These are phyloP conservation scores for Leishmania mexicana DNA, from an alignment of 208 protist genomes.

Conservation along the genomic window DNA sequence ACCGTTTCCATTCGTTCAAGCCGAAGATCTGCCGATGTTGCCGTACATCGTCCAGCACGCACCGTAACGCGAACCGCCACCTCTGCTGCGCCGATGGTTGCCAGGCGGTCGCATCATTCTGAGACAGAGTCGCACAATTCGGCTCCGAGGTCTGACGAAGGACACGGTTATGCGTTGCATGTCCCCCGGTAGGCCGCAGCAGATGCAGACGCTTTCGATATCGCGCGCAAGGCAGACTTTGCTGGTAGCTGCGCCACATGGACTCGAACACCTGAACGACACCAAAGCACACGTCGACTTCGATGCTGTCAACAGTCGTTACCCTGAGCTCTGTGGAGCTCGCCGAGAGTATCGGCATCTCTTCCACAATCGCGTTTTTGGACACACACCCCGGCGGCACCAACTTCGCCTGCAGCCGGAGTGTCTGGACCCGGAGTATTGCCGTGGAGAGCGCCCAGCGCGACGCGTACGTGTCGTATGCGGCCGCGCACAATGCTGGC, in stretches of 20 bases:
- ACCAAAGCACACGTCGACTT: conserved; percentile 58
- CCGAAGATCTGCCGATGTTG: conserved; percentile 16
- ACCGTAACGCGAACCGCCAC: conserved; percentile 48
- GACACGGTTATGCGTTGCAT: neutral
- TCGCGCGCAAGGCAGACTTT: conserved; percentile 52
- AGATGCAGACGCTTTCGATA: conserved; percentile 69
- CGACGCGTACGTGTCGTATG: conserved; percentile 13
- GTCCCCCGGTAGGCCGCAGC: conserved; percentile 15
- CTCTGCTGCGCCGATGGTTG: conserved; percentile 26
- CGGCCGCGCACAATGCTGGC: neutral
- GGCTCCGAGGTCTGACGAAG: neutral
- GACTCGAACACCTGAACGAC: conserved; percentile 39
- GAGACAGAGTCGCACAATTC: neutral
- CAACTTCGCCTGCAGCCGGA: conserved; percentile 29
- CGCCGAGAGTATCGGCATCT: conserved; percentile 6
- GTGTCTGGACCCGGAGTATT: conserved; percentile 12
- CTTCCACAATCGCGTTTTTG: conserved; percentile 11
- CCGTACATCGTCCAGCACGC: conserved; percentile 34
- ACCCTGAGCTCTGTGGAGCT: conserved; percentile 30
- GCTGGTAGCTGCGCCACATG: conserved; percentile 43
- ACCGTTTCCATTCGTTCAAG: conserved; percentile 13
- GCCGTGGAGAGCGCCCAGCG: conserved; percentile 27
- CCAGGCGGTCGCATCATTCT: neutral
- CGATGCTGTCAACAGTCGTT: conserved; percentile 15
- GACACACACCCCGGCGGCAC: conserved; percentile 10